Base-by-base conservation (phyloP, 768 basidiomycete species). In the Collybia sordida region DNA sequence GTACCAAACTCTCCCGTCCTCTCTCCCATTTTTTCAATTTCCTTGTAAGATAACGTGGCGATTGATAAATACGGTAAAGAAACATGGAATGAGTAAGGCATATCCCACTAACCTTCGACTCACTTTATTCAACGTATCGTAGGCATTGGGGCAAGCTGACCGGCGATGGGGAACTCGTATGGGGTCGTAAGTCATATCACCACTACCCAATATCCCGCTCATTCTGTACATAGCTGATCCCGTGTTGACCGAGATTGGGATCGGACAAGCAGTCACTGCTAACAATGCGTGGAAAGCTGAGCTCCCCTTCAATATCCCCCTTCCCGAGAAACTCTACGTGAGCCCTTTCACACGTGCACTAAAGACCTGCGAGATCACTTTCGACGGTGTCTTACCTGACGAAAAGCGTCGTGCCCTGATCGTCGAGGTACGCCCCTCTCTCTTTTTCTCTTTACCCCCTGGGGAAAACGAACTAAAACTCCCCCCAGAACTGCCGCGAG, bases 401-500 rank as follows among this genome's bases (percentile, higher is more conserved):
- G 53, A 63, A 34, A 58, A 59, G 3, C 53, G 49, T n/a, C 68
- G 62, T 19, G 65, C 77, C 0, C 59, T 74, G 3, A 69, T 89
- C 21, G 54, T 85, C 12, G 88, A 89, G 77, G 88, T 85, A 44
- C 5, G 31, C 14, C 5, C 9, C 14, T 31, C 11, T 11, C 5
- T 14, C 5, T 4, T 12, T 31, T 31, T n/a, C n/a, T n/a, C n/a
- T n/a, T n/a, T n/a, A n/a, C n/a, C n/a, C n/a, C n/a, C n/a, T n/a
- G n/a, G n/a, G n/a, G n/a, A n/a, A n/a, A n/a, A n/a, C n/a, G n/a
- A n/a, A n/a, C 31, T 31, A 12, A 7, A 31, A 12, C 9, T 31
- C n/a, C n/a, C n/a, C n/a, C n/a, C 50, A 90, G 89, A 76, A 85
- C 52, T 77, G 81, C 42, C 79, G 88, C 23, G 89, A 90, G 63